phyloP scores from a whole-genome alignment of 345 rosid genomes.

The Schrenkiella parvula region DNA sequence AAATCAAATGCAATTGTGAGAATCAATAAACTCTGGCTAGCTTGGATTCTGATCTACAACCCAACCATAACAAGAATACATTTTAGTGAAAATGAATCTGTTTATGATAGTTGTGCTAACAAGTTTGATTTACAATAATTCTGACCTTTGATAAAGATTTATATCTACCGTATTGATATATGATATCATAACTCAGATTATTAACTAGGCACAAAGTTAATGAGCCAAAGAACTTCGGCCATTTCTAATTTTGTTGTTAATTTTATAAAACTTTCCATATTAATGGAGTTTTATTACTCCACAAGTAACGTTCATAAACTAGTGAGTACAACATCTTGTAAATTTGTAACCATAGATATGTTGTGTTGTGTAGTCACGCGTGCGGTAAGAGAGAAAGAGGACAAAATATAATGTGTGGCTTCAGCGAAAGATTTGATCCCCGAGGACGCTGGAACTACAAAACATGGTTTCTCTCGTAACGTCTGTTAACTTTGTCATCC shows the following conservation, averaged over 20 bases:
- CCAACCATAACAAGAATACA: neutral
- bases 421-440: constrained; percentile 8
- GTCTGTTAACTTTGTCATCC: neutral
- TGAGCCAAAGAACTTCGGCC: neutral
- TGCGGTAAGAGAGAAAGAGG: constrained; percentile 6
- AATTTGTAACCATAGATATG: neutral
- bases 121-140: neutral
- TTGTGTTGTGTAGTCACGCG: neutral
- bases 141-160: neutral
- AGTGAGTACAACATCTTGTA: neutral
- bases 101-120: neutral
- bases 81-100: neutral
- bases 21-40: neutral
- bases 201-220: neutral
- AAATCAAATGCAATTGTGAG: neutral
- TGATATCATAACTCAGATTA: too few species aligned
- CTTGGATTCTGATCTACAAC: neutral
- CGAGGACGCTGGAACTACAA: constrained; percentile 19
- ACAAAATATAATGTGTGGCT: neutral
- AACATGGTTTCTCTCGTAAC: neutral
- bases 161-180: too few species aligned
- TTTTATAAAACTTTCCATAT: too few species aligned
- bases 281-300: too few species aligned
- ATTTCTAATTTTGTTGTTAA: neutral
- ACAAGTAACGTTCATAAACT: neutral